Percentiles rank a stretch among this genome's conserved stretches.
Evolutionary conservation across 2,329 filamentous ascomycete genomes (phyloP).

Genomic region (Colletotrichum falcatum): DNA sequence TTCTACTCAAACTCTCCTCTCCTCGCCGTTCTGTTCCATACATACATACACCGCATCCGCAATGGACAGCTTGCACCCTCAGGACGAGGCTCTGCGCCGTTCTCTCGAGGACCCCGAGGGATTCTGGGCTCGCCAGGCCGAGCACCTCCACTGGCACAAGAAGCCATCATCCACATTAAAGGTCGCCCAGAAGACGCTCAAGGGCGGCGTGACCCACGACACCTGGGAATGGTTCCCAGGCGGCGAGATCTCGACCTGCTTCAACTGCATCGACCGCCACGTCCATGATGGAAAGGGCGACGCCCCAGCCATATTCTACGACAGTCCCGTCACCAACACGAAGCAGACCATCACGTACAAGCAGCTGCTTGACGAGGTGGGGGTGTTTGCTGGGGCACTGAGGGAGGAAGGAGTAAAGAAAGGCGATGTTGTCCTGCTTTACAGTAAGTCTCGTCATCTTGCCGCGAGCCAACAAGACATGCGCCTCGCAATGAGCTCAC

Average conservation of each 20-base stretch:
- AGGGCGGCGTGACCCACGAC: constrained; percentile 71
- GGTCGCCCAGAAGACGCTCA: constrained; percentile 71
- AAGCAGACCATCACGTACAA: constrained; percentile 82
- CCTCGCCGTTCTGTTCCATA: not conserved
- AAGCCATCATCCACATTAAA: constrained; percentile 73
- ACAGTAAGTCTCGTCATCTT: constrained; percentile 69
- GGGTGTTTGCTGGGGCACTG: constrained; percentile 83
- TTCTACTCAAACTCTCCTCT: not conserved
- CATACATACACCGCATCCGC: not conserved
- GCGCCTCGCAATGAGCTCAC: not conserved
- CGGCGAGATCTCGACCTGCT: constrained; percentile 90
- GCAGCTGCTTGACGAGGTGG: constrained; percentile 82
- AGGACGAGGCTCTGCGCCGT: constrained; percentile 63
- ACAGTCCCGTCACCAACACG: constrained; percentile 82
- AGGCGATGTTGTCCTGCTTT: constrained; percentile 90
- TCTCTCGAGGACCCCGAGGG: constrained; percentile 76
- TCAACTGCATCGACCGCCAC: constrained; percentile 92
- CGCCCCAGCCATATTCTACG: constrained; percentile 83
- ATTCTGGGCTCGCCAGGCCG: constrained; percentile 83
- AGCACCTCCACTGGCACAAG: constrained; percentile 84
- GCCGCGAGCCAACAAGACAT: not conserved
- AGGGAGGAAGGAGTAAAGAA: constrained; percentile 83
- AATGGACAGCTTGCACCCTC: constrained; percentile 52
- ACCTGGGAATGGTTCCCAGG: constrained; percentile 93
- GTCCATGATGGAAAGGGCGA: constrained; percentile 83